Percentiles rank a stretch among this genome's conserved stretches.
These are phyloP conservation scores for Teunomyces gatunensis DNA, from an alignment of 805 yeast species.

Conservation along the genomic window DNA sequence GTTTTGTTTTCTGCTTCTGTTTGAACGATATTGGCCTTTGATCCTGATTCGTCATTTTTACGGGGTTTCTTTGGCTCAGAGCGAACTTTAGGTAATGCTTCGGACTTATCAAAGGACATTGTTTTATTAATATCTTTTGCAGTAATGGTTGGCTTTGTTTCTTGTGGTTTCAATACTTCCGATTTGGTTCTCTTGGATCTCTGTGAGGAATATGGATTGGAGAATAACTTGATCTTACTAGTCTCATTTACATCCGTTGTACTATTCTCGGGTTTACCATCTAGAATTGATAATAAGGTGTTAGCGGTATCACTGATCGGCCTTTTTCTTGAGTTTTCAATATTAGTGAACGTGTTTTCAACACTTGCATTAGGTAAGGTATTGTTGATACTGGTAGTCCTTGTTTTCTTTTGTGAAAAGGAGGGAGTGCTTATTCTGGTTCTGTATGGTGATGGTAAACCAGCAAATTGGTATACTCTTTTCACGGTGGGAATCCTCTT, in stretches of 20 bases:
- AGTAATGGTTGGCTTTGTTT: constrained; percentile 10
- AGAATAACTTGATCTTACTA: constrained; percentile 6
- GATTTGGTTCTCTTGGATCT: background rate
- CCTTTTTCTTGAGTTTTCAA: constrained; percentile 10
- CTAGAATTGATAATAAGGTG: constrained; percentile 37
- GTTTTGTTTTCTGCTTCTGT: background rate
- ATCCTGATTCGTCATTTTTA: background rate
- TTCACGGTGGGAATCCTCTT: constrained; percentile 33
- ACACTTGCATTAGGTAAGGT: background rate
- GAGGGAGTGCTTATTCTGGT: constrained; percentile 37
- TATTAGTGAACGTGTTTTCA: background rate
- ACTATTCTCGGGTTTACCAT: constrained; percentile 16
- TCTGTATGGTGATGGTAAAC: constrained; percentile 43
- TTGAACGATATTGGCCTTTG: background rate
- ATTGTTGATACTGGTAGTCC: constrained; percentile 1
- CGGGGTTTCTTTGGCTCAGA: background rate
- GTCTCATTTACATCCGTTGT: background rate
- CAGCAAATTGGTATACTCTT: constrained; percentile 45
- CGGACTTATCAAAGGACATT: constrained; percentile 31
- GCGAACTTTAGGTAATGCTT: constrained; percentile 16
- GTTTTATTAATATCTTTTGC: constrained; percentile 40
- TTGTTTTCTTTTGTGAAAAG: constrained; percentile 2
- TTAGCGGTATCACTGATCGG: constrained; percentile 37
- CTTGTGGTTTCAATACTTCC: background rate
- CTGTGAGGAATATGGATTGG: constrained; percentile 12